Percentiles rank a stretch among this genome's conserved stretches.
phyloP scores from a whole-genome alignment of 768 basidiomycete genomes.

The Pseudohyphozyma bogoriensis region DNA sequence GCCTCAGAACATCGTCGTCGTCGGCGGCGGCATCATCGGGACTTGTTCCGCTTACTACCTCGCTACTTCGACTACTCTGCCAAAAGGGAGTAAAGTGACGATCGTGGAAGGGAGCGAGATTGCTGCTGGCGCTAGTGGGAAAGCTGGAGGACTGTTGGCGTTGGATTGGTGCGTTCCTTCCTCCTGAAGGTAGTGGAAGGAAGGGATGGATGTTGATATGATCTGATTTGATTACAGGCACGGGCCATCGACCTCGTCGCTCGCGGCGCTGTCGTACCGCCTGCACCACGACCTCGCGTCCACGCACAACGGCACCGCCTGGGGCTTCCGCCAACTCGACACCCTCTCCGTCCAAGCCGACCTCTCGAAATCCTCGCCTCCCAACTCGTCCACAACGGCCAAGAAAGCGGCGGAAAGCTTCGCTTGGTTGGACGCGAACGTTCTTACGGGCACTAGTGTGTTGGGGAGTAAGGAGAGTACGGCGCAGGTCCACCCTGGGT shows the following conservation, averaged over 20 bases:
- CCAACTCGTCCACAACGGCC: too few relatives aligned
- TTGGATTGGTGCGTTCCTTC: slow-evolving; percentile 52
- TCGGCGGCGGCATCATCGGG: slow-evolving; percentile 82
- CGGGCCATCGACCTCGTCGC: slow-evolving; percentile 47
- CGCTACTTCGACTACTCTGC: slow-evolving; percentile 45
- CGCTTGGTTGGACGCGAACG: slow-evolving; percentile 18
- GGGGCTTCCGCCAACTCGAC: slow-evolving; percentile 72
- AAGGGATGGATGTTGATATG: background rate
- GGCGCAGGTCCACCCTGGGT: slow-evolving; percentile 48
- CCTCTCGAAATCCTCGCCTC: slow-evolving; percentile 1
- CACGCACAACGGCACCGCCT: slow-evolving; percentile 59
- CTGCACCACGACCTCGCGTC: slow-evolving; percentile 66
- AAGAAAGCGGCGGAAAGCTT: background rate
- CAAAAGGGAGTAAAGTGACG: slow-evolving; percentile 38
- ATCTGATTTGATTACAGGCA: background rate
- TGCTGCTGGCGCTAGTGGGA: slow-evolving; percentile 73
- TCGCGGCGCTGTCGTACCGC: slow-evolving; percentile 59
- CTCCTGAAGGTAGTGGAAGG: background rate
- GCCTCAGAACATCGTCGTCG: slow-evolving; percentile 49
- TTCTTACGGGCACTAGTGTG: slow-evolving; percentile 5
- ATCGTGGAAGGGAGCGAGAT: slow-evolving; percentile 62
- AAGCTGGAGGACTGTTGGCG: slow-evolving; percentile 75
- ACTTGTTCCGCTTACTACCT: slow-evolving; percentile 75
- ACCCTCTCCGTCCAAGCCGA: slow-evolving; percentile 41
- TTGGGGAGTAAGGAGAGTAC: slow-evolving; percentile 19